These are phyloP conservation scores for Aureobasidium namibiae DNA, from an alignment of 2,329 filamentous ascomycete species.

Conservation along the genomic window DNA sequence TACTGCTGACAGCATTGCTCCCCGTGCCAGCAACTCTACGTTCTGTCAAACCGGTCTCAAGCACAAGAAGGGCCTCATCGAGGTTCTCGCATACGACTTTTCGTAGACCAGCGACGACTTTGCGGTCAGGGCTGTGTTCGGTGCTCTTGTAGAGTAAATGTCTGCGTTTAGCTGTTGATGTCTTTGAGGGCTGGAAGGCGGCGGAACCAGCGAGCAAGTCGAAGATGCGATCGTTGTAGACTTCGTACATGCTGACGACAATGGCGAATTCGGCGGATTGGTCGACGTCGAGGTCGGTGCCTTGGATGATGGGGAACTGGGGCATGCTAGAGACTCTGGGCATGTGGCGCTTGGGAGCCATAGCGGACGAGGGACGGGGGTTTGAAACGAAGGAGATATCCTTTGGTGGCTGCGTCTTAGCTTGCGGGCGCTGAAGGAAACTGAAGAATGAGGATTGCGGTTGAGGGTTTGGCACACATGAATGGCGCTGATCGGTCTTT, in stretches of 20 bases:
- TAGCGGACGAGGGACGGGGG: constrained; percentile 18
- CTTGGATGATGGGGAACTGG: constrained; percentile 64
- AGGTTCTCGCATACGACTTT: constrained; percentile 82
- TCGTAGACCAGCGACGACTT: constrained; percentile 82
- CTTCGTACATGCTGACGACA: constrained; percentile 95
- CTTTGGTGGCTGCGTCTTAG: constrained; percentile 13
- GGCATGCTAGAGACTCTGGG: constrained; percentile 65
- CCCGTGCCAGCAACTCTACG: constrained; percentile 82
- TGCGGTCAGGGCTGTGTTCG: constrained; percentile 79
- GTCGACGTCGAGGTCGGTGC: constrained; percentile 59
- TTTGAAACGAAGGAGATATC: constrained; percentile 30
- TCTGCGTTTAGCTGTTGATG: constrained; percentile 52
- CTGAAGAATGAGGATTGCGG: constrained; percentile 1
- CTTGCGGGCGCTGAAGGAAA: constrained; percentile 11
- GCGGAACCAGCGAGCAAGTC: constrained; percentile 67
- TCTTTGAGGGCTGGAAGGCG: constrained; percentile 40
- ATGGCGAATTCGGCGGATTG: constrained; percentile 72
- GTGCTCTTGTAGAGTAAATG: constrained; percentile 87
- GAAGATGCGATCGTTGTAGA: constrained; percentile 97
- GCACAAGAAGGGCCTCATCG: constrained; percentile 76
- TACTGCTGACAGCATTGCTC: constrained; percentile 84
- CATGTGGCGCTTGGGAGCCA: constrained; percentile 47
- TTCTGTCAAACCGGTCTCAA: constrained; percentile 84
- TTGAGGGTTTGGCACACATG: neutral
- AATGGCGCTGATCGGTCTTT: neutral